Base-by-base conservation (phyloP, 2,329 filamentous ascomycete species). In the Penicillium vulpinum region DNA sequence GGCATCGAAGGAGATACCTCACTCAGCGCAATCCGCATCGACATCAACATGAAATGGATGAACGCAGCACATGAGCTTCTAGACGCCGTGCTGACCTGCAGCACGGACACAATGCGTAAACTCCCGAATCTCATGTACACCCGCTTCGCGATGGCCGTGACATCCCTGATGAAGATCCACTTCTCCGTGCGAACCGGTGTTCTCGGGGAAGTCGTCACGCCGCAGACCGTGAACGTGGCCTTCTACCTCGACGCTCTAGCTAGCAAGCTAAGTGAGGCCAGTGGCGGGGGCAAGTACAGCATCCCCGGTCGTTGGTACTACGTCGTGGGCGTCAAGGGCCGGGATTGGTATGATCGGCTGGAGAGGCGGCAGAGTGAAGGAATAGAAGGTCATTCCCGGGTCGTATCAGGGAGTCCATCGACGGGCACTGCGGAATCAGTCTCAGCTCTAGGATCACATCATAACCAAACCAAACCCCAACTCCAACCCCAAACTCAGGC, bases 21-120 rank as follows among this genome's bases (percentile, higher is more conserved):
- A 5, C 59, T 73, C 22, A 74, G 72, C 46, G 70, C 69, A 3
- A 65, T 71, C 49, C 71, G 72, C 21, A 65, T 74, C 48, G 72
- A 74, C 45, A 65, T 74, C 57, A 73, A 65, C 3, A 64, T 74
- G 40, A 74, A 73, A 62, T 74, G 72, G 72, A 67, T 74, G 70
- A 68, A 71, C 41, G 67, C 71, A 21, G 68, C 71, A 11, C 72
- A 73, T 8, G 66, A 70, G 48, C 50, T 74, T 50, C 64, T 74
- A 16, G 66, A 74, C 48, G 64, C 67, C 2, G 66, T 73, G 22
- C 58, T 73, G 33, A 62, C 56, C 35, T 74, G 71, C 54, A 71
- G 70, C 54, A 67, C 65, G 15, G 69, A 72, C 15, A 67, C 70
- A 9, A 62, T 73, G 63, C 70, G 70, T 31, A 67, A 68, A 54